Conservation (phyloP, 2,329 filamentous ascomycete species). For the Ilyonectria robusta region DNA sequence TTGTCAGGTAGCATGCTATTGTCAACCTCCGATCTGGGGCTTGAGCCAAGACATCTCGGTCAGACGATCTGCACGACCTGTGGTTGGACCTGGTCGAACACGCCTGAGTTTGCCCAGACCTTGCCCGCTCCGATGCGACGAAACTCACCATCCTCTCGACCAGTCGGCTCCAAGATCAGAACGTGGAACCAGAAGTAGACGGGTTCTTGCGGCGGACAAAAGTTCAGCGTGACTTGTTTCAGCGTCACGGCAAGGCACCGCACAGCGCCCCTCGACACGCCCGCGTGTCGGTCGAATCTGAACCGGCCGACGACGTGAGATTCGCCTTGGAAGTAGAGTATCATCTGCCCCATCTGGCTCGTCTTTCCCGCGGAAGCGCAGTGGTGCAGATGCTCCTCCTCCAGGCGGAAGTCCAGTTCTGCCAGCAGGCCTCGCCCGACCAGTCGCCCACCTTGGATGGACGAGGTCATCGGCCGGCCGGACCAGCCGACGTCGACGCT, state of each 20-base stretch:
- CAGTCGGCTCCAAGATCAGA: not conserved
- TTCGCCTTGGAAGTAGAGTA: slow-evolving; percentile 6
- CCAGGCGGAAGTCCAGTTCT: slow-evolving; percentile 4
- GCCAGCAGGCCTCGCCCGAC: not conserved
- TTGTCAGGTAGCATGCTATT: not conserved
- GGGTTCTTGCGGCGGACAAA: not conserved
- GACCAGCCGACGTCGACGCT: not conserved
- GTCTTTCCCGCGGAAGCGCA: not conserved
- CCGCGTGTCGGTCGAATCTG: slow-evolving; percentile 3
- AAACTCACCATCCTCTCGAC: not conserved
- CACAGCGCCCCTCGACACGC: not conserved
- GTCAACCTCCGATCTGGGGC: not conserved
- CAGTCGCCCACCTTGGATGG: slow-evolving; percentile 1
- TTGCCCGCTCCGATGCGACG: not conserved
- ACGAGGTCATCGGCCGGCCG: slow-evolving; percentile 1
- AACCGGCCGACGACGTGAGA: slow-evolving; percentile 2
- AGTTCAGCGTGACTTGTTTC: not conserved
- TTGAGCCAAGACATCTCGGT: not conserved
- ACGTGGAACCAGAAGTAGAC: not conserved
- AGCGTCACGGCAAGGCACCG: not conserved
- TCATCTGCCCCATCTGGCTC: not conserved
- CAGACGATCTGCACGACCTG: not conserved
- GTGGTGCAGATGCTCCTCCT: not conserved
- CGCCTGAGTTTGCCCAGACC: not conserved
- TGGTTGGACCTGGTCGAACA: not conserved